A percentile compares a stretch with the other conserved stretches of the same genome.
Conservation (phyloP, 495 filamentous ascomycete species). For the Penicillium simplicissimum region DNA sequence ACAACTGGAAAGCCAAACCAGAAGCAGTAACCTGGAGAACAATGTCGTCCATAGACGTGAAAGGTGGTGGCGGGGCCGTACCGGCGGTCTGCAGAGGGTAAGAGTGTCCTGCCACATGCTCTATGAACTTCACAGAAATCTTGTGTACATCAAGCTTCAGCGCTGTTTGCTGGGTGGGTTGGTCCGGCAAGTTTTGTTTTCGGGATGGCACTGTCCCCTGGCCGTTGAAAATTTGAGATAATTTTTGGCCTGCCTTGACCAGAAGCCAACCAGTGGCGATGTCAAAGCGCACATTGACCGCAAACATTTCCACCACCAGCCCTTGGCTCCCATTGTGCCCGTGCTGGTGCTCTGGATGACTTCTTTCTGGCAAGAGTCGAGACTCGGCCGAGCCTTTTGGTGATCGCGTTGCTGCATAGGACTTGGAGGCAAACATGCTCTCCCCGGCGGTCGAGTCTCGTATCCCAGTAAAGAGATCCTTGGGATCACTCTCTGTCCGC, state of each 20-base stretch:
- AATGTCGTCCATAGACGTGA: conserved; percentile 35
- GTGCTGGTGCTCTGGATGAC: conserved; percentile 11
- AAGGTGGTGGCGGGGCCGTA: conserved; percentile 22
- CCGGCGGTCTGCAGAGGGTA: conserved; percentile 22
- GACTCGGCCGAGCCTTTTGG: conserved; percentile 25
- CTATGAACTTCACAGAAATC: conserved; percentile 64
- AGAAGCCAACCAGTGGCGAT: conserved; percentile 68
- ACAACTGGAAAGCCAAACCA: conserved; percentile 32
- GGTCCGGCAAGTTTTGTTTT: conserved; percentile 16
- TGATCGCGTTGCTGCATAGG: conserved; percentile 24
- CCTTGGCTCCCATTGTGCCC: conserved; percentile 12
- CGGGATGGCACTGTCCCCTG: conserved; percentile 17
- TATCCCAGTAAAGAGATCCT: conserved; percentile 24
- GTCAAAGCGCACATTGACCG: conserved; percentile 62
- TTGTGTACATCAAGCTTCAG: conserved; percentile 55
- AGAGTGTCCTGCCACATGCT: conserved; percentile 53
- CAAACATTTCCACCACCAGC: conserved; percentile 58
- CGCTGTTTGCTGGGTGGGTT: conserved; percentile 32
- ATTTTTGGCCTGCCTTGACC: conserved; percentile 56
- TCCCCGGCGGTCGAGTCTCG: conserved; percentile 29
- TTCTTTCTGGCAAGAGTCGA: conserved; percentile 12
- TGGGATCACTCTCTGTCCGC: conserved; percentile 21
- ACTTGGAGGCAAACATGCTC: conserved; percentile 33
- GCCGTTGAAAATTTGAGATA: conserved; percentile 45
- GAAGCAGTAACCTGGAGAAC: conserved; percentile 34